Percentiles rank a stretch among this genome's conserved stretches.
Evolutionary conservation across 164 flowering plant genomes (phyloP).

Genomic region (Brasenia schreberi): DNA sequence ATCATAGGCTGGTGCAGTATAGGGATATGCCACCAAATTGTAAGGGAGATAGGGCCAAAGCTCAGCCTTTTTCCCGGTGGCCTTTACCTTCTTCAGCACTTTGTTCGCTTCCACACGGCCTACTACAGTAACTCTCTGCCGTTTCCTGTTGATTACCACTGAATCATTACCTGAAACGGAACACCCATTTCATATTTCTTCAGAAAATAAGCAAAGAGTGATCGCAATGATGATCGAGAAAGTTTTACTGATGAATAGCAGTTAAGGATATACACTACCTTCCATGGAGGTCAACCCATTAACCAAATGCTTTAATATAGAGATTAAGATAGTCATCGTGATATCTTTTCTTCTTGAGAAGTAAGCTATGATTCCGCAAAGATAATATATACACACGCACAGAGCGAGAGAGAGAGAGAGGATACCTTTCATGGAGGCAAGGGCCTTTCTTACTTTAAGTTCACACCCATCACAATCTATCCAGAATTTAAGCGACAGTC

Average conservation of each 20-base stretch:
- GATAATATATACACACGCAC: no score
- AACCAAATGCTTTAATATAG: no score
- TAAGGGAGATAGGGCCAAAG: constrained; percentile 85
- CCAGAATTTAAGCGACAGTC: constrained; percentile 61
- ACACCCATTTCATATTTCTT: neutral
- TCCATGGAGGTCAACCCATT: no score
- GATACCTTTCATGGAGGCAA: constrained; percentile 58
- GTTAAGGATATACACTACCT: no score
- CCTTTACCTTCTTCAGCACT: constrained; percentile 49
- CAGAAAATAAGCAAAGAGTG: neutral
- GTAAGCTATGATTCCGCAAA: no score
- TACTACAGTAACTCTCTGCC: constrained; percentile 64
- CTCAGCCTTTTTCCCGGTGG: constrained; percentile 65
- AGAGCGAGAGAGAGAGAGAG: no score
- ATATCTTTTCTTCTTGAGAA: no score
- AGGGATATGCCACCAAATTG: constrained; percentile 53
- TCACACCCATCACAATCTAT: constrained; percentile 94
- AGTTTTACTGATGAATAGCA: no score
- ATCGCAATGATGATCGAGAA: no score
- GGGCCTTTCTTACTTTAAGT: constrained; percentile 46
- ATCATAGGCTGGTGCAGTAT: constrained; percentile 59
- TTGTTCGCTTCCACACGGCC: constrained; percentile 61
- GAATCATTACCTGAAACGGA: constrained; percentile 45
- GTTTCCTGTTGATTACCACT: constrained; percentile 66
- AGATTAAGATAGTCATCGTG: no score